Percentiles rank a stretch among this genome's conserved stretches.
Evolutionary conservation across 345 rosid species (phyloP).

Genomic region (Clarkia xantiana): DNA sequence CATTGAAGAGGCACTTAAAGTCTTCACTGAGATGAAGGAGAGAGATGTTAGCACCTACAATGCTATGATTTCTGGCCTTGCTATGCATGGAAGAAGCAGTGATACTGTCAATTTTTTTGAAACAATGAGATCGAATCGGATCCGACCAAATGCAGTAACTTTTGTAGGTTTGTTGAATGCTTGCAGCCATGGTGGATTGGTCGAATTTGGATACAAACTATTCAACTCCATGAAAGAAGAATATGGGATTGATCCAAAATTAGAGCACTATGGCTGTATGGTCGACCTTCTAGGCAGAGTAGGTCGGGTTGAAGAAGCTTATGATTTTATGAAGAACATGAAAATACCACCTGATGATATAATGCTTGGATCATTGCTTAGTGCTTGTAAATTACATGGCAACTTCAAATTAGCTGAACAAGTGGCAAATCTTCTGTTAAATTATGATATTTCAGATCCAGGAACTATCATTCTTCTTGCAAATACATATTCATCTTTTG

Average conservation of each 20-base stretch:
- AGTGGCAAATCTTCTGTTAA: constrained; percentile 25
- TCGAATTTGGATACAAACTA: constrained; percentile 36
- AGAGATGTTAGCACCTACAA: constrained; percentile 39
- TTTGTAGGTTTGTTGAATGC: constrained; percentile 47
- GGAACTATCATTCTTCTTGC: constrained; percentile 39
- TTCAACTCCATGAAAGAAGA: constrained; percentile 43
- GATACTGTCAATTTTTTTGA: constrained; percentile 34
- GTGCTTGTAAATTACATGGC: constrained; percentile 53
- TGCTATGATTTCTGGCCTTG: constrained; percentile 44
- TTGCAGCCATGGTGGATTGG: constrained; percentile 56
- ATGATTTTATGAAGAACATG: constrained; percentile 24
- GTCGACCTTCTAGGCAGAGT: constrained; percentile 53
- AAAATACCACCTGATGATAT: constrained; percentile 38
- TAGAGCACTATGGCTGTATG: constrained; percentile 57
- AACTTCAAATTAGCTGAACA: constrained; percentile 32
- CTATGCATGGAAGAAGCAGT: constrained; percentile 38
- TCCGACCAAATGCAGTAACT: constrained; percentile 32
- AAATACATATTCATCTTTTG: constrained; percentile 35
- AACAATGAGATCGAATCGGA: constrained; percentile 28
- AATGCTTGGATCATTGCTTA: constrained; percentile 44
- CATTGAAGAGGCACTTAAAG: constrained; percentile 24
- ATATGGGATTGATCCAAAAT: constrained; percentile 29
- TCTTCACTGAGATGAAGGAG: constrained; percentile 27
- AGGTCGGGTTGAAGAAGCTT: constrained; percentile 37
- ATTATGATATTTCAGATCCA: constrained; percentile 31